These are phyloP conservation scores for Athelia psychrophila DNA, from an alignment of 1,284 basidiomycete genomes.

Conservation along the genomic window DNA sequence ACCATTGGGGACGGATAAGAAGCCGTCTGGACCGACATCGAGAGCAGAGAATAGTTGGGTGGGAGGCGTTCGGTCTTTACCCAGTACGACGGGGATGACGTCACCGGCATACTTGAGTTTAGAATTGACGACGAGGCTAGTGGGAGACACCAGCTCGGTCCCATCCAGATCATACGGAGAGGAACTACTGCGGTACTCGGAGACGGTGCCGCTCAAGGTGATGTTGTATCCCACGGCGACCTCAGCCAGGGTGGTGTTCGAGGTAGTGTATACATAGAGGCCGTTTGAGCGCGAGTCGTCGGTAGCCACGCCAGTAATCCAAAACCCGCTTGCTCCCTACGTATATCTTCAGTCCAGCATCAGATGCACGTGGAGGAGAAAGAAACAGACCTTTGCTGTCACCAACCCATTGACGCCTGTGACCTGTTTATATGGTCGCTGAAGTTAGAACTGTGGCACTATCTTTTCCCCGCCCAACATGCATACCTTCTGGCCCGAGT, in stretches of 20 bases:
- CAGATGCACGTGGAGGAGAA: too few species aligned
- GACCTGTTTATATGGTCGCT: too few species aligned
- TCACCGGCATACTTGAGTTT: conserved; percentile 31
- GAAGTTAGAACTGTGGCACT: too few species aligned
- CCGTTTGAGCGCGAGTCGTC: conserved; percentile 51
- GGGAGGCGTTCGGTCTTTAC: conserved; percentile 52
- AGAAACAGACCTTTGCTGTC: conserved; percentile 45
- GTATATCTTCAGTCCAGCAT: too few species aligned
- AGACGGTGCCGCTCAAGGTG: conserved; percentile 43
- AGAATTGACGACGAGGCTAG: conserved; percentile 44
- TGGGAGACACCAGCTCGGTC: conserved; percentile 48
- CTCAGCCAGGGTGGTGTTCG: conserved; percentile 30
- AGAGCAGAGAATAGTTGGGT: conserved; percentile 46
- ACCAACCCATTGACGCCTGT: conserved; percentile 50
- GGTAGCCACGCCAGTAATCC: conserved; percentile 44
- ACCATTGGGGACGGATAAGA: conserved; percentile 56
- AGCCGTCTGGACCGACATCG: conserved; percentile 52
- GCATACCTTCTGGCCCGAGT: conserved; percentile 41
- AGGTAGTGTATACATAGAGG: conserved; percentile 47
- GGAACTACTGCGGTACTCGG: conserved; percentile 46
- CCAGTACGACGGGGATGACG: conserved; percentile 43
- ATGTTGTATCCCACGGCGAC: conserved; percentile 50
- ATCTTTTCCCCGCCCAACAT: too few species aligned
- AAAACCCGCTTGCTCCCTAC: conserved; percentile 44
- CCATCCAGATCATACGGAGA: conserved; percentile 44